These are phyloP conservation scores for Dryadomyces quercus-mongolicae DNA, from an alignment of 2,329 filamentous ascomycete genomes.

Conservation along the genomic window DNA sequence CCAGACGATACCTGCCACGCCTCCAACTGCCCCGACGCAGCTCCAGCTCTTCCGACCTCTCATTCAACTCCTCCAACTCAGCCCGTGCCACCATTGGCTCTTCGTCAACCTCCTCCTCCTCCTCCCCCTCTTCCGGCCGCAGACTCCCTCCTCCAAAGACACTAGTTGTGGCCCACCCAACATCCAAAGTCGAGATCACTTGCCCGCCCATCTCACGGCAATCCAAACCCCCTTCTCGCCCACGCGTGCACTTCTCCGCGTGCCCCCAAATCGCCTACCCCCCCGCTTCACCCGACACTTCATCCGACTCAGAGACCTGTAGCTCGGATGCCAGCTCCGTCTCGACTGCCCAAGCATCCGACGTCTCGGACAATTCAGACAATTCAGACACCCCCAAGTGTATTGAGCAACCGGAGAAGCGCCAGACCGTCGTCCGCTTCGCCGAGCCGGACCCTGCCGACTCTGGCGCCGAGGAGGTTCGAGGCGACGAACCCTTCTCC, in stretches of 20 bases:
- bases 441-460: not conserved
- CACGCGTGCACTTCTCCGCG: not conserved
- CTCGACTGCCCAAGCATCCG: not conserved
- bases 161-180: not conserved
- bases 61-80: not conserved
- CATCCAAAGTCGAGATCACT: not conserved
- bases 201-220: not conserved
- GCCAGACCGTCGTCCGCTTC: not conserved
- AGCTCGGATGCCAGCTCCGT: not conserved
- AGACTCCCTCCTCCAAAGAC: not conserved
- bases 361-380: not conserved
- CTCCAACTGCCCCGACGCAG: not conserved
- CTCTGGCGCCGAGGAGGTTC: not conserved
- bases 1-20: not conserved
- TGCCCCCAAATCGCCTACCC: not conserved
- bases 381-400: not conserved
- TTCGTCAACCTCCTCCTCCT: not conserved
- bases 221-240: not conserved
- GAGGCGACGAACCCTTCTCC: not conserved
- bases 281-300: not conserved
- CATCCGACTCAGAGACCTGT: not conserved
- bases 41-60: not conserved
- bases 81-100: not conserved
- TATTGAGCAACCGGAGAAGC: not conserved
- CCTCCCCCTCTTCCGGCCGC: not conserved